phyloP scores from a whole-genome alignment of 108 stramenopile genomes.

The Parmales sp. region DNA sequence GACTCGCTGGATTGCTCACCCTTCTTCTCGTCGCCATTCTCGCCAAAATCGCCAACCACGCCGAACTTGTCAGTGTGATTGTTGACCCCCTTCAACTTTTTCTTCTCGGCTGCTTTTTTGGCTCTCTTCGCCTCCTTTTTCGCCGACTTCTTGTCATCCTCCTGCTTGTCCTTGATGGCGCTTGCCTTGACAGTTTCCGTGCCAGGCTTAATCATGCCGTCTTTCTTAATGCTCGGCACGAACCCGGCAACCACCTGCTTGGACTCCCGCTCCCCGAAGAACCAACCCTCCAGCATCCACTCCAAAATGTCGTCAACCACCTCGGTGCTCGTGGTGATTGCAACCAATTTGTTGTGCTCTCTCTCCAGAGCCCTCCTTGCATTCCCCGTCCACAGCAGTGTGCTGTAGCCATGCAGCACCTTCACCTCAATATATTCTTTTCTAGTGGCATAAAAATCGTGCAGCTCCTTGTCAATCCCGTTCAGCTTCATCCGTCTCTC shows the following conservation, averaged over 20 bases:
- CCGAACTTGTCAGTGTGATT: not conserved
- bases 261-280: slow-evolving; percentile 46
- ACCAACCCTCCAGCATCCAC: slow-evolving; percentile 58
- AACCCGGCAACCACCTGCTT: slow-evolving; percentile 15
- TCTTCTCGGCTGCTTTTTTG: not conserved
- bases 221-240: slow-evolving; percentile 22
- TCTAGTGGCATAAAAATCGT: slow-evolving; percentile 32
- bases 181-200: not conserved
- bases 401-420: slow-evolving; percentile 41
- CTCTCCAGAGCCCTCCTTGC: slow-evolving; percentile 38
- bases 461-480: slow-evolving; percentile 43
- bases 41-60: not conserved
- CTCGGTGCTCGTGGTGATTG: slow-evolving; percentile 30
- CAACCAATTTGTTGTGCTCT: slow-evolving; percentile 35
- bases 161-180: not conserved
- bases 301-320: slow-evolving; percentile 44
- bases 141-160: not conserved
- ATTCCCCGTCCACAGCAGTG: slow-evolving; percentile 38
- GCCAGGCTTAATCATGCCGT: slow-evolving; percentile 18
- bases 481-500: slow-evolving; percentile 24
- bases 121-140: no score
- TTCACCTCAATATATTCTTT: slow-evolving; percentile 22
- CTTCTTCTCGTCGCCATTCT: not conserved
- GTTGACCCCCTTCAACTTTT: not conserved
- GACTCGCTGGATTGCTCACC: no score